Base-by-base conservation (phyloP, 148 eudicot species). In the Cornus kousa region DNA sequence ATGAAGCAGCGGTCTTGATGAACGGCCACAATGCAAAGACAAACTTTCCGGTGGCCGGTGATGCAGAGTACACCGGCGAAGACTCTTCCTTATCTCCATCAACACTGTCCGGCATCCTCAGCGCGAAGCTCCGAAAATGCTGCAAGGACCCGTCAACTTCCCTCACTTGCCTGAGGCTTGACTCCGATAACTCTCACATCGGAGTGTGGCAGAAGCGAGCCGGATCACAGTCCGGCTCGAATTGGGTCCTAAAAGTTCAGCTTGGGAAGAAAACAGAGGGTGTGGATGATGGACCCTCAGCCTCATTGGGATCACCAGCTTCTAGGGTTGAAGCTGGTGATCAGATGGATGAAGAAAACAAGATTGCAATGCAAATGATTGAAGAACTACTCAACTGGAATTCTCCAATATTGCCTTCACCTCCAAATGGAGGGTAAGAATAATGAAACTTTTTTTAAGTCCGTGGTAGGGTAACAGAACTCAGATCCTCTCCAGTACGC, bases 131-230 rank as follows among this genome's bases (percentile, higher is more conserved):
- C 7, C 85, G 85, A 71, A 89, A 83, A 80, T 83, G 87, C 66
- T 90, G 93, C 79, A 93, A 89, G 78, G 92, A 87, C 68, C 95
- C 90, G 6, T 86, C 98, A 14, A 91, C 98, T 6, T 89, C 97
- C 0, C 89, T 95, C 40, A 93, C 97, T 13, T 95, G 98, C 48
- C 85, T 95, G 32, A 86, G 97, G 79, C 94, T 95, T 0, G 98
- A 95, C 83, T 86, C 90, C 48, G 92, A 91, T 48, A 93, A 82
- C 39, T 93, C 95, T 12, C 93, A 91, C 71, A 90, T 95, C 37
- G 98, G 98, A 0, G 98, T 95, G 6, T 95, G 98, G 98, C 98
- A 95, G 57, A 95, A 95, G 77, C 76, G 90, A 2, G 89, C 98
- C n/a, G 94, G 92, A 2, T 33, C 84, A 2, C 81, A 86, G 7